phyloP scores from a whole-genome alignment of 2,329 filamentous ascomycete species.

The Scorias spongiosa region DNA sequence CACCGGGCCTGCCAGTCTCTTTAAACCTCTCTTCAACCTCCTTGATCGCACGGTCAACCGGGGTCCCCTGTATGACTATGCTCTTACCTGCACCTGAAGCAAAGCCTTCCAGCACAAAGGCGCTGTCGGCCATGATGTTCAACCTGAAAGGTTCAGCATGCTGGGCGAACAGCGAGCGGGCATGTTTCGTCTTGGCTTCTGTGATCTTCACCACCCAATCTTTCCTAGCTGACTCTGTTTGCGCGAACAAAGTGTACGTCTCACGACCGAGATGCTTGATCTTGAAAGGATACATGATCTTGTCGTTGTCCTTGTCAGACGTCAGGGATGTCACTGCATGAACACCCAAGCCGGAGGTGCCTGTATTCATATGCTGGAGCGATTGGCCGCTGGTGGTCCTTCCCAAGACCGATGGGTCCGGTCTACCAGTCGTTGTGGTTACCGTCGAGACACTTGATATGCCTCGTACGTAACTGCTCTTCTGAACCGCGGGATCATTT shows the following conservation, averaged over 20 bases:
- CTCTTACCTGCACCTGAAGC: slow-evolving; percentile 38
- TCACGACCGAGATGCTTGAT: slow-evolving; percentile 93
- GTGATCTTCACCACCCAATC: slow-evolving; percentile 93
- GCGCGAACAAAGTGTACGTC: slow-evolving; percentile 79
- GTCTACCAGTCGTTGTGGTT: slow-evolving; percentile 26
- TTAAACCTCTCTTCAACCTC: slow-evolving; percentile 68
- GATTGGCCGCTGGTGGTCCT: slow-evolving; percentile 24
- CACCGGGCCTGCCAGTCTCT: slow-evolving; percentile 50
- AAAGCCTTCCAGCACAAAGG: slow-evolving; percentile 64
- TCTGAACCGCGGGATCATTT: slow-evolving; percentile 80
- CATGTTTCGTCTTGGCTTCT: slow-evolving; percentile 86
- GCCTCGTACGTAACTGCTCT: slow-evolving; percentile 54
- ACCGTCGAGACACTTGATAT: slow-evolving; percentile 52
- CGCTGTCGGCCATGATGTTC: slow-evolving; percentile 79
- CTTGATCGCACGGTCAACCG: slow-evolving; percentile 75
- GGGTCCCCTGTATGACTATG: slow-evolving; percentile 77
- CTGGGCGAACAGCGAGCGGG: slow-evolving; percentile 72
- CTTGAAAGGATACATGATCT: slow-evolving; percentile 82
- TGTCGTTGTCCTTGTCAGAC: slow-evolving; percentile 51
- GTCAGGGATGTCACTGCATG: slow-evolving; percentile 37
- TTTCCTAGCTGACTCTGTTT: slow-evolving; percentile 54
- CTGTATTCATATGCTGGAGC: slow-evolving; percentile 54
- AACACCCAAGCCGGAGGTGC: slow-evolving; percentile 38
- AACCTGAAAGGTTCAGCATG: slow-evolving; percentile 92
- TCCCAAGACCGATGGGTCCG: slow-evolving; percentile 33